phyloP scores from a whole-genome alignment of 2,329 filamentous ascomycete species.

The Colletotrichum sp. region DNA sequence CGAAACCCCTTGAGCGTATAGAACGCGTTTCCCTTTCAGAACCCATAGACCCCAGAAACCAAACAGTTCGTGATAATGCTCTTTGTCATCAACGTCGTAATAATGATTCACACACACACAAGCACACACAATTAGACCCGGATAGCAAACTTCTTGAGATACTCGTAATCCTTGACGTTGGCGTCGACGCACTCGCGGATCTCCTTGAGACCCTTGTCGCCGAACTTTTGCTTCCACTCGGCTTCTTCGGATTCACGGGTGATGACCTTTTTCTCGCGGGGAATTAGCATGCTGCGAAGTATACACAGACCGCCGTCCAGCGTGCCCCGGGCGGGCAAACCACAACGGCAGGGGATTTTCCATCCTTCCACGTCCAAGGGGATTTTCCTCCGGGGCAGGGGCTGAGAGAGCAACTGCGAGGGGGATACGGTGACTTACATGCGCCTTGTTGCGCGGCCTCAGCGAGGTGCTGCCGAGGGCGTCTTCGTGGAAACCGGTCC shows the following conservation, averaged over 20 bases:
- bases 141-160: conserved; percentile 79
- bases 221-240: conserved; percentile 78
- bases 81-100: conserved; percentile 19
- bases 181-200: conserved; percentile 75
- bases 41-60: not conserved
- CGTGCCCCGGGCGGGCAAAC: not conserved
- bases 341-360: not conserved
- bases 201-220: conserved; percentile 70
- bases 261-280: conserved; percentile 58
- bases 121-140: conserved; percentile 48
- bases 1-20: not conserved
- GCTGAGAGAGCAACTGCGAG: not conserved
- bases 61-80: not conserved
- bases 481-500: conserved; percentile 96
- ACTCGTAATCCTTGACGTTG: conserved; percentile 79
- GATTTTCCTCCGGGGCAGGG: not conserved
- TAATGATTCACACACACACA: not conserved
- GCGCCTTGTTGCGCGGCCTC: conserved; percentile 69
- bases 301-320: not conserved
- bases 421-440: conserved; percentile 48
- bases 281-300: conserved; percentile 13
- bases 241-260: conserved; percentile 70
- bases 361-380: not conserved
- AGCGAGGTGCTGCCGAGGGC: conserved; percentile 83
- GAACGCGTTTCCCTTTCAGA: not conserved